These are phyloP conservation scores for Russula sp. DNA, from an alignment of 768 basidiomycete genomes.

Conservation along the genomic window DNA sequence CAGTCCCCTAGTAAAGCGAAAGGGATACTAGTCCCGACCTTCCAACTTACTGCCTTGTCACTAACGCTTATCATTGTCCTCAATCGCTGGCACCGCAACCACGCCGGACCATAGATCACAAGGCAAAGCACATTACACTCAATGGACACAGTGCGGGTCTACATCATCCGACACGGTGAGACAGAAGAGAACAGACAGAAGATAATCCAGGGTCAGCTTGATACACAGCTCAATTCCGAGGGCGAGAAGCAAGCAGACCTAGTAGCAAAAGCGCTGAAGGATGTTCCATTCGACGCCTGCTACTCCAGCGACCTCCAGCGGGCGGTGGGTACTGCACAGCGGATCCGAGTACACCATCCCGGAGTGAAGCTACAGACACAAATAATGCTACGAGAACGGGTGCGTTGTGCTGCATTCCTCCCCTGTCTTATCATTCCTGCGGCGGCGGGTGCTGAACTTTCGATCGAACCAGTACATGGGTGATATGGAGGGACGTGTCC, in stretches of 20 bases:
- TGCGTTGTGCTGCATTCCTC: constrained; percentile 31
- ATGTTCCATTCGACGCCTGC: constrained; percentile 50
- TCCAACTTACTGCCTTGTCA: no score
- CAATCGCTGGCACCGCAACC: neutral
- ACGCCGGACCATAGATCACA: neutral
- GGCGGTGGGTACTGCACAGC: constrained; percentile 66
- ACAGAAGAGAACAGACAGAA: constrained; percentile 58
- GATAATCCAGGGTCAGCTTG: constrained; percentile 72
- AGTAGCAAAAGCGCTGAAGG: constrained; percentile 49
- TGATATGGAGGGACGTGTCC: constrained; percentile 46
- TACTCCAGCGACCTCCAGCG: constrained; percentile 69
- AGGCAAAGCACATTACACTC: neutral
- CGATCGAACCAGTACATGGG: constrained; percentile 48
- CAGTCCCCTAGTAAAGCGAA: no score
- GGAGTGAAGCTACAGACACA: constrained; percentile 39
- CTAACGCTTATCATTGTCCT: neutral
- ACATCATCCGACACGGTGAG: constrained; percentile 74
- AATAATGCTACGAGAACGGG: constrained; percentile 58
- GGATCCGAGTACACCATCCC: constrained; percentile 52
- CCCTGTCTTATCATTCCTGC: neutral
- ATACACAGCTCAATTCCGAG: constrained; percentile 57
- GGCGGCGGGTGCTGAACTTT: neutral
- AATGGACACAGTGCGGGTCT: constrained; percentile 42
- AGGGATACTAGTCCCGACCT: no score
- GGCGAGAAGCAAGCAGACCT: constrained; percentile 55